phyloP scores from a whole-genome alignment of 2,329 filamentous ascomycete genomes.

The Scedosporium dehoogii region DNA sequence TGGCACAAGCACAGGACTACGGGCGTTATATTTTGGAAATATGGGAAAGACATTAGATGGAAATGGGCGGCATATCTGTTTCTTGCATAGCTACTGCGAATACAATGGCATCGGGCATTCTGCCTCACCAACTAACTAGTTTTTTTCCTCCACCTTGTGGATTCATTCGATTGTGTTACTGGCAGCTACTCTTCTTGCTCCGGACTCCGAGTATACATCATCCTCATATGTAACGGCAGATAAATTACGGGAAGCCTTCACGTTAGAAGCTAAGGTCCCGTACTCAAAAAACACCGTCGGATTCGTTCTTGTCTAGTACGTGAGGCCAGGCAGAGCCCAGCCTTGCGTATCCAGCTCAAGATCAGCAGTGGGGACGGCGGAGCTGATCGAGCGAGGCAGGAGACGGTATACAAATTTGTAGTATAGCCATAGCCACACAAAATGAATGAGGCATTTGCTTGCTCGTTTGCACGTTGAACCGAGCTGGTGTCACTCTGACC shows the following conservation, averaged over 20 bases:
- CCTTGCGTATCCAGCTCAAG: constrained; percentile 6
- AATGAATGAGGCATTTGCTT: background rate
- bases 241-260: constrained; percentile 8
- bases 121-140: background rate
- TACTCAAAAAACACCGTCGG: constrained; percentile 8
- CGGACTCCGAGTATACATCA: background rate
- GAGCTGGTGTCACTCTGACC: too few relatives aligned
- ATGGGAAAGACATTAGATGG: background rate
- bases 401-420: background rate
- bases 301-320: constrained; percentile 6
- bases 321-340: background rate
- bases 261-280: constrained; percentile 1
- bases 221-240: constrained; percentile 4
- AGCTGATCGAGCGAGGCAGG: constrained; percentile 5
- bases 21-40: background rate
- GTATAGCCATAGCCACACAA: background rate
- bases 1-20: background rate
- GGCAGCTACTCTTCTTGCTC: too few relatives aligned
- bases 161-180: too few relatives aligned
- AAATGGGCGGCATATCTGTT: background rate
- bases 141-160: too few relatives aligned
- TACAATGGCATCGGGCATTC: background rate
- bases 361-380: constrained; percentile 2
- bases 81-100: background rate
- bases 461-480: too few relatives aligned